Percentiles rank a stretch among this genome's conserved stretches.
These are phyloP conservation scores for Acacia pycnantha DNA, from an alignment of 331 rosid genomes.

Conservation along the genomic window DNA sequence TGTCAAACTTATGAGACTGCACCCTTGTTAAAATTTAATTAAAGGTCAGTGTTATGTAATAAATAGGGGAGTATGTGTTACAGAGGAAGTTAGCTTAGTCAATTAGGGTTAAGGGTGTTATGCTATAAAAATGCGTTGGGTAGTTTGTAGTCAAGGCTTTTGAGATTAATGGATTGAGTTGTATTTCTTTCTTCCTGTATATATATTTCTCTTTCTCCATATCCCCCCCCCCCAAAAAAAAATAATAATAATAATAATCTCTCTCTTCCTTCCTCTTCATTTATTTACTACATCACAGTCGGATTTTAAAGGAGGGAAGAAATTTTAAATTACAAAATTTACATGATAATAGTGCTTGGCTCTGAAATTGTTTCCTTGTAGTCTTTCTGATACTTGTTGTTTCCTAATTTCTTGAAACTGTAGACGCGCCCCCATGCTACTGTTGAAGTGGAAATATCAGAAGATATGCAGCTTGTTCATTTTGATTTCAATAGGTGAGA, in stretches of 20 bases:
- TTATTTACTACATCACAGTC: background rate
- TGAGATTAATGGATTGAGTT: background rate
- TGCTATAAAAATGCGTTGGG: background rate
- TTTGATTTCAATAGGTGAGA: conserved; percentile 94
- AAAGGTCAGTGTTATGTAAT: background rate
- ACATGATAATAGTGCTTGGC: background rate
- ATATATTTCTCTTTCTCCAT: background rate
- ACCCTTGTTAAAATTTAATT: conserved; percentile 11
- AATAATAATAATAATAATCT: too few species aligned
- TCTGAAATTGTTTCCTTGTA: conserved; percentile 5
- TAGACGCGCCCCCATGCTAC: conserved; percentile 99
- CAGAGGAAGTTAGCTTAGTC: too few species aligned
- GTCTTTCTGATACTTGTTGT: conserved; percentile 14
- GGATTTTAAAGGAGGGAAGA: background rate
- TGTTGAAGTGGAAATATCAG: conserved; percentile 98
- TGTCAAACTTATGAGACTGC: background rate
- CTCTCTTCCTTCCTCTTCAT: background rate
- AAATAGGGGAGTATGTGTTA: background rate
- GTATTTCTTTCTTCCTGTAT: background rate
- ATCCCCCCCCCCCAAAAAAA: too few species aligned
- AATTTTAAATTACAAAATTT: background rate
- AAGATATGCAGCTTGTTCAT: conserved; percentile 98
- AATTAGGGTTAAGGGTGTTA: background rate
- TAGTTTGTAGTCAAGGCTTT: background rate
- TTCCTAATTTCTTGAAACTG: conserved; percentile 28